Percentiles rank a stretch among this genome's conserved stretches.
Conservation (phyloP, 495 filamentous ascomycete genomes). For the Penicillium desertorum region DNA sequence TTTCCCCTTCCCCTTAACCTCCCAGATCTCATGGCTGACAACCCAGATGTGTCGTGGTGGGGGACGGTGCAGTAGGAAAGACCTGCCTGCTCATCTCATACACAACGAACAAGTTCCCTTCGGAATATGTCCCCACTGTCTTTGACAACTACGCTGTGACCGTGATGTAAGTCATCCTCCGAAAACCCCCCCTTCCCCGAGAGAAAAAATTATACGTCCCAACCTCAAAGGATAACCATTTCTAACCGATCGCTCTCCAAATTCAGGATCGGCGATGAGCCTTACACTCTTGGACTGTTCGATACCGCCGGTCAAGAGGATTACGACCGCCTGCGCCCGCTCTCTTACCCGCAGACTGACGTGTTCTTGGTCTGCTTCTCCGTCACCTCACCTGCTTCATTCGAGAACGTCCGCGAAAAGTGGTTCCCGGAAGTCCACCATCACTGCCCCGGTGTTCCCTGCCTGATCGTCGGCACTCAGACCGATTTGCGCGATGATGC, state of each 20-base stretch:
- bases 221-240: background rate
- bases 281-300: slow-evolving; percentile 94
- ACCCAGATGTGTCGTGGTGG: slow-evolving; percentile 91
- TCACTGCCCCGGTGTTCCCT: slow-evolving; percentile 96
- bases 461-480: slow-evolving; percentile 96
- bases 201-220: slow-evolving; percentile 9
- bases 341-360: slow-evolving; percentile 98
- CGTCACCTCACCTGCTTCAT: slow-evolving; percentile 96
- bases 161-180: slow-evolving; percentile 76
- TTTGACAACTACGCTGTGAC: slow-evolving; percentile 99
- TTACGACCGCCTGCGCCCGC: slow-evolving; percentile 93
- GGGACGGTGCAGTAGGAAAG: slow-evolving; percentile 98
- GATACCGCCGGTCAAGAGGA: slow-evolving; percentile 99
- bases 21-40: slow-evolving; percentile 27
- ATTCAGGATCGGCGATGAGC: slow-evolving; percentile 95
- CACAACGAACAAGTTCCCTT: slow-evolving; percentile 99
- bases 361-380: slow-evolving; percentile 99
- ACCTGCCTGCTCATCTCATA: slow-evolving; percentile 98
- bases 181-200: background rate
- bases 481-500: slow-evolving; percentile 92
- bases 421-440: slow-evolving; percentile 99
- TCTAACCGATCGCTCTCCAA: slow-evolving; percentile 24
- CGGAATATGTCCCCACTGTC: slow-evolving; percentile 98
- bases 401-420: slow-evolving; percentile 98
- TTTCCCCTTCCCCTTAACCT: slow-evolving; percentile 19